Evolutionary conservation across 139 green algal species (phyloP), one percentile per base, ranked within the genome.

Genomic region (Prasinococcaceae sp.): DNA sequence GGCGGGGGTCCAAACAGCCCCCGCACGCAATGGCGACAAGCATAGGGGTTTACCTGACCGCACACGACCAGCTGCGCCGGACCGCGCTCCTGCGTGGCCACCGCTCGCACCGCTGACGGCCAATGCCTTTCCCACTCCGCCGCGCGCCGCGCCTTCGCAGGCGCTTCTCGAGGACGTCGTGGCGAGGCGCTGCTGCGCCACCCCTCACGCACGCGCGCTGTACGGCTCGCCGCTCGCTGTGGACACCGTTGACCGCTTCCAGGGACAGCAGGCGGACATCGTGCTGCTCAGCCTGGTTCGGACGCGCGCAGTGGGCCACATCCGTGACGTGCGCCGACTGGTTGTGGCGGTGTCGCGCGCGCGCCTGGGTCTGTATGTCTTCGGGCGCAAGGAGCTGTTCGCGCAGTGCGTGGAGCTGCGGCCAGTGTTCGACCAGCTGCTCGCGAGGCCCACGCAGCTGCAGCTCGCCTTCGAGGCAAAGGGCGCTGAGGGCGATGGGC

Each of bases 181-280:
- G 5, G 75, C 88, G 67, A 55, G 65, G 42, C 78, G 85, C 30
- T n/a, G n/a, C n/a, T n/a, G n/a, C n/a, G n/a, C n/a, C n/a, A n/a
- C n/a, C n/a, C n/a, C n/a, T n/a, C n/a, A n/a, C n/a, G n/a, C n/a
- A n/a, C n/a, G 16, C 36, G 16, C 17, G 36, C 36, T 42, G 16
- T 42, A 16, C 36, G 16, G 16, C 17, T 19, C 16, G 16, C 36
- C 36, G 16, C 36, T 17, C 17, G 16, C 55, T 43, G 37, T 79
- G 23, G 72, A 83, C 2, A 98, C 90, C 0, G 90, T 98, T 48
- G 90, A 98, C 75, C 93, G 93, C 74, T 98, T 85, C 73, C 90
- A 98, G 68, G 90, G 90, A 1, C 89, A 94, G 74, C 90, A 98
- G 79, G 94, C 92, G 61, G 81, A 98, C 66, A 90, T 89, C 60